Percentiles rank a stretch among this genome's conserved stretches.
Evolutionary conservation across 495 filamentous ascomycete genomes (phyloP).

Genomic region (Chaetomidium leptoderma): DNA sequence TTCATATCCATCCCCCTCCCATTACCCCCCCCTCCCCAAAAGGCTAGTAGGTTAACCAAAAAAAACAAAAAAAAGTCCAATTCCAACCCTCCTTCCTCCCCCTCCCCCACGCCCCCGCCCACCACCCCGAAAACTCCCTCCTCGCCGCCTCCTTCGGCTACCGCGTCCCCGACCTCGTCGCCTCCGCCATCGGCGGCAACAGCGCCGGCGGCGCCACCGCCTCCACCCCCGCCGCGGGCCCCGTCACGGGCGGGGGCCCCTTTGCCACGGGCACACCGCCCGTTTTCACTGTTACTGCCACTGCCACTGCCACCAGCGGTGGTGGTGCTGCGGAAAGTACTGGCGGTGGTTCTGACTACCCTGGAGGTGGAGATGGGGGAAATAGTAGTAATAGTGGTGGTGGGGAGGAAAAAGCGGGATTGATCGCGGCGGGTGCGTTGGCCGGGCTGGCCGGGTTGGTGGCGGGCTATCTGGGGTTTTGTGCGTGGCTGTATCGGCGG

Average conservation of each 20-base stretch:
- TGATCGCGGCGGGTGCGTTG: constrained; percentile 61
- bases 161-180: constrained; percentile 56
- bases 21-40: constrained; percentile 30
- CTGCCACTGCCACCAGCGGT: constrained; percentile 48
- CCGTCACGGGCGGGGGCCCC: constrained; percentile 61
- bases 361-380: constrained; percentile 1
- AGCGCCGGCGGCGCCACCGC: constrained; percentile 60
- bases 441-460: constrained; percentile 57
- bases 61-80: too few relatives aligned
- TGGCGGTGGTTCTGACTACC: too few relatives aligned
- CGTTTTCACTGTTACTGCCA: constrained; percentile 62
- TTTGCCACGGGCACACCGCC: constrained; percentile 62
- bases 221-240: constrained; percentile 56
- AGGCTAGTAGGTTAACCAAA: too few relatives aligned
- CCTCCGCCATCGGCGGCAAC: constrained; percentile 59
- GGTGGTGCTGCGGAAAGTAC: too few relatives aligned
- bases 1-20: constrained; percentile 57
- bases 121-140: constrained; percentile 41
- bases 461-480: constrained; percentile 63
- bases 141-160: constrained; percentile 60
- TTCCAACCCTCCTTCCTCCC: constrained; percentile 59
- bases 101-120: constrained; percentile 31
- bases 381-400: not conserved
- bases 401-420: constrained; percentile 23
- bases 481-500: constrained; percentile 63